Conservation (phyloP, 139 green algal species). For the Micromonas pusilla region DNA sequence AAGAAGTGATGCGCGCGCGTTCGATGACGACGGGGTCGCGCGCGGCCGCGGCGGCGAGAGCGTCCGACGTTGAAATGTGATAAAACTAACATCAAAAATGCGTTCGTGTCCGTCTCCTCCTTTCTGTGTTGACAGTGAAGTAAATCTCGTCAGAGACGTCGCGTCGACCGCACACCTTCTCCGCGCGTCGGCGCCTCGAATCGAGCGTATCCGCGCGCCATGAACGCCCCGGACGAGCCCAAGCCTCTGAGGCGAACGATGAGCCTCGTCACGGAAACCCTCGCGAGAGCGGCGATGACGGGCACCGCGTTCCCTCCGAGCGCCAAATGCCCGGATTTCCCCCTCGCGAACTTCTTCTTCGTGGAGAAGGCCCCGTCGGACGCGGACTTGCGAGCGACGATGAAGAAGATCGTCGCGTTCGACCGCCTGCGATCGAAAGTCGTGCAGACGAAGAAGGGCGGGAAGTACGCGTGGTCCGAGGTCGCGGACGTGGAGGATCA, state of each 20-base stretch:
- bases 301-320: not conserved
- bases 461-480: not conserved
- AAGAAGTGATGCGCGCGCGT: no score
- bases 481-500: not conserved
- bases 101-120: no score
- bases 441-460: not conserved
- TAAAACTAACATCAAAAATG: no score
- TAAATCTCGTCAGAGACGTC: no score
- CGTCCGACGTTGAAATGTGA: no score
- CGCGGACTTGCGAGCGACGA: not conserved
- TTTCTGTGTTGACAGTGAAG: no score
- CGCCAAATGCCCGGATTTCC: not conserved
- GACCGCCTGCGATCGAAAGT: not conserved
- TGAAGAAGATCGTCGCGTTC: not conserved
- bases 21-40: no score
- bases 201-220: no score
- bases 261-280: not conserved
- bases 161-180: no score
- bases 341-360: not conserved
- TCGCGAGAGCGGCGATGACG: not conserved
- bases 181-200: no score
- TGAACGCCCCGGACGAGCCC: not conserved
- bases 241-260: not conserved
- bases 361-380: not conserved
- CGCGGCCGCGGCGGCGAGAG: no score